Conservation (phyloP, 2,329 filamentous ascomycete species). For the Mycogone perniciosa region DNA sequence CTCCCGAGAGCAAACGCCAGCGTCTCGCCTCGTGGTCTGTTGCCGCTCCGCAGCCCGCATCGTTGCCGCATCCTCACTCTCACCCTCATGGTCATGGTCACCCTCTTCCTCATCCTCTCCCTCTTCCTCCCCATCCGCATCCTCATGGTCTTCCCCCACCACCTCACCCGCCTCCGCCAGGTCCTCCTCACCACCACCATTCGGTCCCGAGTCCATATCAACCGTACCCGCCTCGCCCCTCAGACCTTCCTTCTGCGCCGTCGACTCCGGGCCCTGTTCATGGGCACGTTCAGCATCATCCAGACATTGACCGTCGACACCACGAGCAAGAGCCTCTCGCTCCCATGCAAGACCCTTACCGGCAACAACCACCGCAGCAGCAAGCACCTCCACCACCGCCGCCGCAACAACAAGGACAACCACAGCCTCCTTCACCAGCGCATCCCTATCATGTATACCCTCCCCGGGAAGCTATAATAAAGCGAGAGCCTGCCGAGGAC, state of each 20-base stretch:
- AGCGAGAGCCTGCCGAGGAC: slow-evolving; percentile 49
- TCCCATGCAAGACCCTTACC: slow-evolving; percentile 49
- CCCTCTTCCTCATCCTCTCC: slow-evolving; percentile 12
- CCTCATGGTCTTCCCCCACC: slow-evolving; percentile 23
- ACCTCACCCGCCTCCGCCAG: slow-evolving; percentile 22
- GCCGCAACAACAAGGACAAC: slow-evolving; percentile 9
- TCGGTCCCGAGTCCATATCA: slow-evolving; percentile 34
- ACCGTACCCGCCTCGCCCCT: slow-evolving; percentile 31
- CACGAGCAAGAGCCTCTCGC: slow-evolving; percentile 51
- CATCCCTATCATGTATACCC: slow-evolving; percentile 41
- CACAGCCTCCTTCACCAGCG: slow-evolving; percentile 34
- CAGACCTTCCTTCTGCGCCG: slow-evolving; percentile 27
- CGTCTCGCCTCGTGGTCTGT: slow-evolving; percentile 47
- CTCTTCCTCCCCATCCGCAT: slow-evolving; percentile 20
- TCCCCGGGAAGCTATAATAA: slow-evolving; percentile 47
- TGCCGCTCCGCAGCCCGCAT: slow-evolving; percentile 41
- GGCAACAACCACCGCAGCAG: slow-evolving; percentile 22
- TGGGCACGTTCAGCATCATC: slow-evolving; percentile 29
- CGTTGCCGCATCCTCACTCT: slow-evolving; percentile 39
- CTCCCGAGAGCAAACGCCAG: slow-evolving; percentile 53
- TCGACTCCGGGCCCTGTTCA: slow-evolving; percentile 24
- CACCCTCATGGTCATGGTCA: slow-evolving; percentile 19
- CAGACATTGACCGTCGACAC: slow-evolving; percentile 47
- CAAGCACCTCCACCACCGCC: slow-evolving; percentile 16
- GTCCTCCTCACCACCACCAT: slow-evolving; percentile 20